Base-by-base conservation (phyloP, 2,329 filamentous ascomycete genomes). In the Venturia oleaginea region DNA sequence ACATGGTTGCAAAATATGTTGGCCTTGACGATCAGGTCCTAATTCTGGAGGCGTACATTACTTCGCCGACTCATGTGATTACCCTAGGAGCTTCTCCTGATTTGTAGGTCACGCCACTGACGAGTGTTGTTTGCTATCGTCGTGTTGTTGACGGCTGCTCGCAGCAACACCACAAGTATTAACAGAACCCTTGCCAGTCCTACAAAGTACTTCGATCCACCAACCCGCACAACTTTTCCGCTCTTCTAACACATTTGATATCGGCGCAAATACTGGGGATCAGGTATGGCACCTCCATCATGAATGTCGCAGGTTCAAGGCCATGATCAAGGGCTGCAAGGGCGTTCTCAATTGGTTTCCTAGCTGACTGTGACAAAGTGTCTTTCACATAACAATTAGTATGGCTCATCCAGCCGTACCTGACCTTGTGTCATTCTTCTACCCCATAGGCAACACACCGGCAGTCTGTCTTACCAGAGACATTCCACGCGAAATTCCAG, bases 401-500 rank as follows among this genome's bases (percentile, higher is more conserved):
- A 46, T 54, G 61, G 32, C 32, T 54, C 32, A 40, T 24, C 40
- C 61, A 19, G 61, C 43, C 27, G n/a, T 46, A 15, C 34, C 54
- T 17, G 51, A 64, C 51, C 34, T 2, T 11, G 30, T 46, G 34
- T 24, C 55, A 6, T 74, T 70, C 65, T 77, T 77, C 66, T 77
- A 77, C 65, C 70, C 76, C 15, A 67, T 75, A 40, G 76, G 76
- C 4, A 83, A 83, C 69, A 83, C 79, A 0, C 80, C 83, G 3
- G 81, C 84, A 5, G 72, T 78, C 13, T 80, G 75, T 67, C 71
- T 85, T 19, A 78, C 78, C 0, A 74, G 77, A 64, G 72, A 75
- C 37, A 67, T 84, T 2, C 80, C 83, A 0, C 79, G 79, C 11
- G 82, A 80, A 4, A 67, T 78, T n/a, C 74, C 81, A 68, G 81